Evolutionary conservation across 2,329 filamentous ascomycete genomes (phyloP), one percentile per base, ranked within the genome.

Genomic region (Dactylellina drechsleri): DNA sequence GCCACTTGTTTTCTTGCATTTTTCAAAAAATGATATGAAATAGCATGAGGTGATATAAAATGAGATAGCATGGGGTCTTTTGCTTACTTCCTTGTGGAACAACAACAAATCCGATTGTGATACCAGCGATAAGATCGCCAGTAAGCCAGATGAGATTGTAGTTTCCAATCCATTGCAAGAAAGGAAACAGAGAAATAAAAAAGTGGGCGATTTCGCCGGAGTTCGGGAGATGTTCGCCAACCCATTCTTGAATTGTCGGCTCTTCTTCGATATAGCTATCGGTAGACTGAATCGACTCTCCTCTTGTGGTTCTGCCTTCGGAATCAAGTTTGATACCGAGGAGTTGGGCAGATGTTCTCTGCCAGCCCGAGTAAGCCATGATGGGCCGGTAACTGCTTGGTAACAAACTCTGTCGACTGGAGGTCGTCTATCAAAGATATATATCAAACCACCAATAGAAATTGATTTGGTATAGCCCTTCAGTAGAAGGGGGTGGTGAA

Each of bases 61-160:
- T 47, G 4, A 26, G 47, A 2, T 28, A 45, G 2, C 7, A 20
- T n/a, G 45, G 45, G 47, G n/a, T 7, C 20, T 61, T 31, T 58
- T 58, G 78, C 79, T 78, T 75, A 80, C 79, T 97, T 76, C 92
- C 91, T 81, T 98, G 94, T 4, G 94, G 94, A n/a, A 98, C 92
- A 26, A 97, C 93, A 23, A 93, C 91, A 59, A 90, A 86, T 47
- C 91, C 91, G 60, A 91, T 88, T 2, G 90, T 92, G 75, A 91
- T 85, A 84, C 91, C 94, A 72, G 95, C 94, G 68, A 98, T 89
- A 54, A 98, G 82, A 83, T 99, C 95, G 79, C 95, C 95, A 15
- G 88, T 82, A 4, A 97, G 83, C 95, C 95, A 99, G 84, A 93
- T 89, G 2, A 89, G 10, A 81, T 99, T 99, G 84, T 99, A 99